Percentiles rank a stretch among this genome's conserved stretches.
These are phyloP conservation scores for Pseudonitzschia delicatissima DNA, from an alignment of 108 stramenopile genomes.

Conservation along the genomic window DNA sequence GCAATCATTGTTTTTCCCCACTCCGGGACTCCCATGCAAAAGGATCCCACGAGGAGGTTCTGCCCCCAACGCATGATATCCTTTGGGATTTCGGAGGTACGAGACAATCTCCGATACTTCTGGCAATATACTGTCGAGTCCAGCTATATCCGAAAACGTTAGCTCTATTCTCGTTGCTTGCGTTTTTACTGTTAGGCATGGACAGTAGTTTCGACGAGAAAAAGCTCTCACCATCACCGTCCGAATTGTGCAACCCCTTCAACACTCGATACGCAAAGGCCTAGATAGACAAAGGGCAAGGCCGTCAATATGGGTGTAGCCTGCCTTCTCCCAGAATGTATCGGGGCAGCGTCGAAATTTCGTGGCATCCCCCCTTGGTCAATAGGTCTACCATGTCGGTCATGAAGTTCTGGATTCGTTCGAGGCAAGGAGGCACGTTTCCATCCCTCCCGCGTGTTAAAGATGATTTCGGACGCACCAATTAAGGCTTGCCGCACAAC, in stretches of 20 bases:
- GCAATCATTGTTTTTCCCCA: conserved; percentile 84
- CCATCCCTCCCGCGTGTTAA: conserved; percentile 35
- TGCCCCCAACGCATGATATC: conserved; percentile 55
- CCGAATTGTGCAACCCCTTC: conserved; percentile 25
- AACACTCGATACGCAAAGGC: conserved; percentile 75
- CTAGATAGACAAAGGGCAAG: conserved; percentile 80
- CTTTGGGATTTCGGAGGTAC: conserved; percentile 53
- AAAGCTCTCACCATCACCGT: background rate
- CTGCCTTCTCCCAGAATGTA: conserved; percentile 38
- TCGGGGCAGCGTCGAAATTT: conserved; percentile 62
- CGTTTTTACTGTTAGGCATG: background rate
- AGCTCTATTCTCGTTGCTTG: conserved; percentile 16
- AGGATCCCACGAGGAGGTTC: conserved; percentile 72
- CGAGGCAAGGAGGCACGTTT: conserved; percentile 58
- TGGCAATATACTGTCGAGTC: conserved; percentile 70
- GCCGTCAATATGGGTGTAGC: conserved; percentile 55
- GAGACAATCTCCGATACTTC: conserved; percentile 89
- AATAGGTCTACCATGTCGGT: conserved; percentile 54
- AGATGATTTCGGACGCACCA: conserved; percentile 20
- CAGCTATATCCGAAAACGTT: conserved; percentile 92
- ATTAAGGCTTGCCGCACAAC: conserved; percentile 31
- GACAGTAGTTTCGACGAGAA: conserved; percentile 8
- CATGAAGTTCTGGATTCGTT: conserved; percentile 44
- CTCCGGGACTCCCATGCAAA: conserved; percentile 79
- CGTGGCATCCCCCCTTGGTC: conserved; percentile 37